These are phyloP conservation scores for Cicer chorassanicum DNA, from an alignment of 306 rosid species.

Conservation along the genomic window DNA sequence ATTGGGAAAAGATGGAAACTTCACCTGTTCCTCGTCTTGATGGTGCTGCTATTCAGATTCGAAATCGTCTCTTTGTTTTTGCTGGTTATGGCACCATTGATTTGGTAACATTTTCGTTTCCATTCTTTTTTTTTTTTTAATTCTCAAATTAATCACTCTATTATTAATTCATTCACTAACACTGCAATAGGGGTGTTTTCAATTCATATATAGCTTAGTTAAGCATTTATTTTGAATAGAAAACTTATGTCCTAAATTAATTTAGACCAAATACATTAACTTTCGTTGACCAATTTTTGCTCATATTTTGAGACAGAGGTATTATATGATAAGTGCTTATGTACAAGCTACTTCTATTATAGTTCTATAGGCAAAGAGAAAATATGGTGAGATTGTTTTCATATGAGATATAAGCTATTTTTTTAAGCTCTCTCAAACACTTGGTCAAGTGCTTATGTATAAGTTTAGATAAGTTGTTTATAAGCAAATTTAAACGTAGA, in stretches of 20 bases:
- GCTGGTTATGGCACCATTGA: constrained; percentile 88
- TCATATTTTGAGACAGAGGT: no score
- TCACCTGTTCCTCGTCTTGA: constrained; percentile 93
- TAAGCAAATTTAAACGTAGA: neutral
- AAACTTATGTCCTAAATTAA: neutral
- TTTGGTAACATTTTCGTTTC: constrained; percentile 33
- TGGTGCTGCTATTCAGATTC: constrained; percentile 92
- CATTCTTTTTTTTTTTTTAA: neutral
- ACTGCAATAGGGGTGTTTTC: neutral
- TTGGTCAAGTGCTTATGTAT: neutral
- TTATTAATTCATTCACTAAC: neutral
- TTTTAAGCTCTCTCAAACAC: neutral
- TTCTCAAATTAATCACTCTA: neutral
- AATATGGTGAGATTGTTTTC: neutral
- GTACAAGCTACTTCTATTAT: neutral
- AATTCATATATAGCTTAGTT: neutral
- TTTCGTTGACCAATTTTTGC: no score
- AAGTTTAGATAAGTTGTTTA: neutral
- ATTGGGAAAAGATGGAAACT: constrained; percentile 77
- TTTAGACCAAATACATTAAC: no score
- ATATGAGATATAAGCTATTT: neutral
- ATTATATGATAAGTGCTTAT: neutral
- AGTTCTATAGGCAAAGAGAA: neutral
- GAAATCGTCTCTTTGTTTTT: constrained; percentile 72
- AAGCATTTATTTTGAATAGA: neutral